Conservation (phyloP, 2,329 filamentous ascomycete species). For the Dactylella cylindrospora region DNA sequence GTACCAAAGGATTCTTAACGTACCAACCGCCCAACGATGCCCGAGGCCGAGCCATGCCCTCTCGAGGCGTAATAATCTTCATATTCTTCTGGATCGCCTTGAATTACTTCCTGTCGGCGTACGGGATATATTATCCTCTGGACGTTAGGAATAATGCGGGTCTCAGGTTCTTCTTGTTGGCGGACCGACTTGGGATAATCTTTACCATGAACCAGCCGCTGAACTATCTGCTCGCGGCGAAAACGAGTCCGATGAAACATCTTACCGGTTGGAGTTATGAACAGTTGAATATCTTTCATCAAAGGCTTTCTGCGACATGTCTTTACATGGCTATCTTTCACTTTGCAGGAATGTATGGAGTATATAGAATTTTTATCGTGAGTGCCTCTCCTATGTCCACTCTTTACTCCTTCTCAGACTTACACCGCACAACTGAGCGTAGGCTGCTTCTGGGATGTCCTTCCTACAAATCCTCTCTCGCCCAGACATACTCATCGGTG, state of each 20-base stretch:
- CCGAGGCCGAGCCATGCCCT: conserved; percentile 11
- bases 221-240: conserved; percentile 66
- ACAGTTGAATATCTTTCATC: conserved; percentile 66
- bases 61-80: conserved; percentile 21
- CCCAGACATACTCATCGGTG: conserved; percentile 63
- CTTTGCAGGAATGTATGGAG: conserved; percentile 58
- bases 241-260: conserved; percentile 64
- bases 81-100: conserved; percentile 27
- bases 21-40: conserved; percentile 34
- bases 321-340: conserved; percentile 64
- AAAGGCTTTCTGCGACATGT: conserved; percentile 64
- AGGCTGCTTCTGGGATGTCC: conserved; percentile 52
- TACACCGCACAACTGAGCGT: neutral
- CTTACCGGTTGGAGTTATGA: conserved; percentile 68
- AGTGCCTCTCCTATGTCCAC: conserved; percentile 5
- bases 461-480: conserved; percentile 61
- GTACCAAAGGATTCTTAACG: conserved; percentile 29
- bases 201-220: conserved; percentile 58
- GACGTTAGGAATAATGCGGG: conserved; percentile 2
- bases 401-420: conserved; percentile 17
- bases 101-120: conserved; percentile 37
- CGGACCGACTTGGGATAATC: conserved; percentile 61
- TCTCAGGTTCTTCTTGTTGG: conserved; percentile 58
- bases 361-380: conserved; percentile 46
- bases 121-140: conserved; percentile 29